Base-by-base conservation (phyloP, 2,329 filamentous ascomycete genomes). In the Cordyceps tenuipes region DNA sequence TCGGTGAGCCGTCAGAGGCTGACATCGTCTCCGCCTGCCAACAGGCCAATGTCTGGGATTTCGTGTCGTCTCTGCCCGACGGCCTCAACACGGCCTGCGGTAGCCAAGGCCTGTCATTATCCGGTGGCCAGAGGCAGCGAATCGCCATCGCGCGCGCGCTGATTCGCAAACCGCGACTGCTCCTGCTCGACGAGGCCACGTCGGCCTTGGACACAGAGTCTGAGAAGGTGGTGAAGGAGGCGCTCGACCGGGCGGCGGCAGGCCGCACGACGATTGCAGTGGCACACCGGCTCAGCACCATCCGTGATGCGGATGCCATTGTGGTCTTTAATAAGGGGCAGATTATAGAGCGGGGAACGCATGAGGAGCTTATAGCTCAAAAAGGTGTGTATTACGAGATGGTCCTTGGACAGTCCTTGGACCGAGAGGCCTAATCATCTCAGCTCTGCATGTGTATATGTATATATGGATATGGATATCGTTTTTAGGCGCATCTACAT, bases 151-250 rank as follows among this genome's bases (percentile, higher is more conserved):
- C 88, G 0, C 78, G 88, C 8, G 85, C 85, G 12, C 84, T 91
- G 31, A 78, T 91, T 57, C 83, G 86, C 50, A 76, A 84, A 55
- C 88, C 88, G 0, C 74, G 77, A 0, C 82, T 91, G 2, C 73
- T 91, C 3, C 80, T 91, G 6, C 75, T 91, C 0, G 88, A 91
- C 66, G 88, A 91, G 71, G 88, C 88, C 1, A 91, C 88, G 0
- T 76, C 73, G 21, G 76, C 76, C 0, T 75, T 90, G 0, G 87
- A 90, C 64, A 84, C 84, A 0, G 81, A 86, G 66, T 84, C 81
- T 0, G 87, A 90, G 68, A 81, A 80, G 63, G 73, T 86, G 1
- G 84, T 90, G 10, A 86, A 89, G 68, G 75, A 74, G 3, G 85
- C 85, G 0, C 75, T 90, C 21, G 81, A 86, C 67, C 56, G 65